phyloP scores from a whole-genome alignment of 352 stramenopile species.

The Phytophthora megakarya region DNA sequence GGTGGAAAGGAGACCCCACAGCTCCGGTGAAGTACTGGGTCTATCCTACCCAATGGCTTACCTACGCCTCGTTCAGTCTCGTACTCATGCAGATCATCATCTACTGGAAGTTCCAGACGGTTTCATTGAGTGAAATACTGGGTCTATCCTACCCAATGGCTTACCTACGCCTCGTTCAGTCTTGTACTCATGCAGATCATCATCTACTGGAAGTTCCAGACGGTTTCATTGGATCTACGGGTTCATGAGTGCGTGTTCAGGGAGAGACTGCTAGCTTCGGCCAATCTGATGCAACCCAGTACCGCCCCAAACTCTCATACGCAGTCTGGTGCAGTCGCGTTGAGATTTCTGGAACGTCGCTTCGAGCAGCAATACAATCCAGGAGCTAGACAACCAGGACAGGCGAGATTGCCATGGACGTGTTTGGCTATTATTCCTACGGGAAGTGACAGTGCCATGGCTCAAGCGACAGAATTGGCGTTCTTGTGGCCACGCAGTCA shows the following conservation, averaged over 20 bases:
- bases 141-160: constrained; percentile 69
- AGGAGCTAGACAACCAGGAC: constrained; percentile 31
- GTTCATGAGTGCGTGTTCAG: constrained; percentile 75
- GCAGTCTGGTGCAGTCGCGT: constrained; percentile 30
- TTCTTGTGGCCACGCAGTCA: constrained; percentile 64
- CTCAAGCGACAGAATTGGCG: constrained; percentile 48
- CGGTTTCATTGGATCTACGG: constrained; percentile 50
- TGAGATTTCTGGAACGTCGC: constrained; percentile 60
- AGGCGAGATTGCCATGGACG: constrained; percentile 57
- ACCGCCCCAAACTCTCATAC: constrained; percentile 15
- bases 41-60: constrained; percentile 73
- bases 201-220: constrained; percentile 57
- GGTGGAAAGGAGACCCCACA: constrained; percentile 26
- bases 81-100: constrained; percentile 53
- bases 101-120: constrained; percentile 54
- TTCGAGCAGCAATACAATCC: constrained; percentile 63
- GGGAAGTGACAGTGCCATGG: constrained; percentile 26
- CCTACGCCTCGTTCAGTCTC: constrained; percentile 55
- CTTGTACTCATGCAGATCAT: constrained; percentile 54
- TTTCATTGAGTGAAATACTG: constrained; percentile 73
- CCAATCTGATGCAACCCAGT: constrained; percentile 28
- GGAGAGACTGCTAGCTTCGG: constrained; percentile 51
- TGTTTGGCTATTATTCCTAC: constrained; percentile 63
- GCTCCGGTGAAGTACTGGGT: constrained; percentile 61
- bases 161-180: constrained; percentile 59